phyloP scores from a whole-genome alignment of 371 early-diverging fungal genomes.

The Dinochytrium kinnereticum region DNA sequence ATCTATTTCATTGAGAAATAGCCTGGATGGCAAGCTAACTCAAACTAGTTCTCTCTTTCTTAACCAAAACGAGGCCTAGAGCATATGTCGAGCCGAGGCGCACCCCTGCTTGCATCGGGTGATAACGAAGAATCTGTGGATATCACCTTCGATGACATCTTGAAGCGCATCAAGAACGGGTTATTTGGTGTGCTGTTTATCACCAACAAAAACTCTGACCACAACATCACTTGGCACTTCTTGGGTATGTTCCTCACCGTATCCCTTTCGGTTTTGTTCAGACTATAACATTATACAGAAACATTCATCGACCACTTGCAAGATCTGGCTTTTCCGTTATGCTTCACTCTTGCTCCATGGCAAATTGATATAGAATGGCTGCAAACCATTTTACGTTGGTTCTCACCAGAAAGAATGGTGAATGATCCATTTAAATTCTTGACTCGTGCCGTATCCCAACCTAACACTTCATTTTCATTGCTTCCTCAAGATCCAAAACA shows the following conservation, averaged over 20 bases:
- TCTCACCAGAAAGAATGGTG: conserved; percentile 40
- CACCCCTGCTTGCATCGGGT: background rate
- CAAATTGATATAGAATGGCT: conserved; percentile 41
- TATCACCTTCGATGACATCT: conserved; percentile 24
- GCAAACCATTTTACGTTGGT: conserved; percentile 20
- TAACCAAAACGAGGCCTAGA: no score
- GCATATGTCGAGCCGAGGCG: background rate
- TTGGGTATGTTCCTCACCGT: background rate
- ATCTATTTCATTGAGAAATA: no score
- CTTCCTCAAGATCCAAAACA: conserved; percentile 30
- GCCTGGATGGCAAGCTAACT: no score
- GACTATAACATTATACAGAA: conserved; percentile 8
- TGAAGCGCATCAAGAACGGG: conserved; percentile 23
- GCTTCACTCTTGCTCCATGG: conserved; percentile 39
- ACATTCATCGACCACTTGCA: conserved; percentile 45
- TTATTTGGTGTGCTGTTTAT: conserved; percentile 41
- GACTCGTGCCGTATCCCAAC: no score
- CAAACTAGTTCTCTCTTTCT: no score
- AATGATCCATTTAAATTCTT: background rate
- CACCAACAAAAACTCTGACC: conserved; percentile 31
- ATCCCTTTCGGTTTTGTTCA: background rate
- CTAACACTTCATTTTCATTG: background rate
- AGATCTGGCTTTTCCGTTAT: conserved; percentile 39
- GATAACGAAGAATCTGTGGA: background rate
- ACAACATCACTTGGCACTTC: conserved; percentile 3